phyloP scores from a whole-genome alignment of 140 eudicot species.

The Cichorium intybus region DNA sequence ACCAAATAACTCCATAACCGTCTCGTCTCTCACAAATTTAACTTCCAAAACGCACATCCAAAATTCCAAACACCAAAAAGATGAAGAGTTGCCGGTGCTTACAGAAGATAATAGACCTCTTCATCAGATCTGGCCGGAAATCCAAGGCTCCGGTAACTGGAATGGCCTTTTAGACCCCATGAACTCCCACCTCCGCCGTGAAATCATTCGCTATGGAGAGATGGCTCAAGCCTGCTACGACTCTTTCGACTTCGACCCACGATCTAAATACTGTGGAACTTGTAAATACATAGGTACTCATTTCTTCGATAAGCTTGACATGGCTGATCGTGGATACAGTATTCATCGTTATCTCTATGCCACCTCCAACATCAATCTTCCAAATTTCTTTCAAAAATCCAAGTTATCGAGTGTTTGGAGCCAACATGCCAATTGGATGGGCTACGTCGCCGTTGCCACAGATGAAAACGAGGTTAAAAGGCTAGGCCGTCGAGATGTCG shows the following conservation, averaged over 20 bases:
- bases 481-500: constrained; percentile 50
- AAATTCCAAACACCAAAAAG: constrained; percentile 6
- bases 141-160: constrained; percentile 57
- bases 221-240: constrained; percentile 69
- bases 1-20: constrained; percentile 9
- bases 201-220: constrained; percentile 65
- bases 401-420: constrained; percentile 56
- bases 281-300: constrained; percentile 50
- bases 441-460: constrained; percentile 47
- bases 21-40: constrained; percentile 31
- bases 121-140: constrained; percentile 43
- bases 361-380: constrained; percentile 57
- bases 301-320: constrained; percentile 51
- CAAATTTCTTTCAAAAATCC: constrained; percentile 53
- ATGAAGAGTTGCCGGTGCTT: neutral
- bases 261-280: constrained; percentile 71
- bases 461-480: constrained; percentile 43
- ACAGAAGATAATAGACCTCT: constrained; percentile 33
- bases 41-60: constrained; percentile 20
- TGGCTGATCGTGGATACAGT: constrained; percentile 42
- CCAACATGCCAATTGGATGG: constrained; percentile 76
- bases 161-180: constrained; percentile 50
- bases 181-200: constrained; percentile 50
- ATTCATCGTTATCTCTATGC: constrained; percentile 50
- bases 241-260: constrained; percentile 66